phyloP scores from a whole-genome alignment of 1,284 basidiomycete species.

The Trichosporon sp. region DNA sequence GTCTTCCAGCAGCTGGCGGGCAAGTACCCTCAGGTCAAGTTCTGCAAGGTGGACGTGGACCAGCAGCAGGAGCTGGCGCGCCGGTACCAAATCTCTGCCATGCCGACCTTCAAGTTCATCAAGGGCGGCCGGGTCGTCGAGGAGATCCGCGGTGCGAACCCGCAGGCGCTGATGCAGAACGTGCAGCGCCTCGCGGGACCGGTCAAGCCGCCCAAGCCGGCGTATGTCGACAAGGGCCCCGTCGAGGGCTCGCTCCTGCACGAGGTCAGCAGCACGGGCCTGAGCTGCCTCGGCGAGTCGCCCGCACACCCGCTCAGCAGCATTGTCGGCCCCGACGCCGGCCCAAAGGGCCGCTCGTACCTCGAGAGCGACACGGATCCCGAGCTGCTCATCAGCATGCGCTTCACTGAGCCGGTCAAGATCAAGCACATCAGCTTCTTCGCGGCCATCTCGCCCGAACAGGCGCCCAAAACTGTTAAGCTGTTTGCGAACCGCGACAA shows the following conservation, averaged over 20 bases:
- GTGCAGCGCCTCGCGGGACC: conserved; percentile 43
- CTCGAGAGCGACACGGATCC: conserved; percentile 69
- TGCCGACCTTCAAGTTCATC: conserved; percentile 53
- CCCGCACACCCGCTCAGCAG: conserved; percentile 57
- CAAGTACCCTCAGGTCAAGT: conserved; percentile 17
- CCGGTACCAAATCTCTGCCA: conserved; percentile 47
- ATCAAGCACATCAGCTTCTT: conserved; percentile 65
- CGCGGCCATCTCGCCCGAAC: conserved; percentile 49
- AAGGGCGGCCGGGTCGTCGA: conserved; percentile 47
- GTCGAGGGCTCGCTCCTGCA: conserved; percentile 35
- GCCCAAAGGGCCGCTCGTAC: conserved; percentile 54
- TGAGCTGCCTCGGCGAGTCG: conserved; percentile 73
- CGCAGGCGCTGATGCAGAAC: conserved; percentile 39
- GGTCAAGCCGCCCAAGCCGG: conserved; percentile 22
- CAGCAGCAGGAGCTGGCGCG: conserved; percentile 43
- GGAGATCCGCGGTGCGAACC: conserved; percentile 44
- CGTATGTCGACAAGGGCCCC: conserved; percentile 9
- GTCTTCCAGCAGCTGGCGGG: conserved; percentile 37
- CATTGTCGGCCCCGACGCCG: conserved; percentile 54
- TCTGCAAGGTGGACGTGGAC: conserved; percentile 50
- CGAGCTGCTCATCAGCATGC: conserved; percentile 66
- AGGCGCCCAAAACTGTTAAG: conserved; percentile 60
- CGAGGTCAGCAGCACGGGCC: conserved; percentile 39
- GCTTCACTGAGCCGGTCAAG: conserved; percentile 72
- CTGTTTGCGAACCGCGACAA: conserved; percentile 62